Evolutionary conservation across 192 early-diverging fungal genomes (phyloP).

Genomic region (Coemansia javaensis): DNA sequence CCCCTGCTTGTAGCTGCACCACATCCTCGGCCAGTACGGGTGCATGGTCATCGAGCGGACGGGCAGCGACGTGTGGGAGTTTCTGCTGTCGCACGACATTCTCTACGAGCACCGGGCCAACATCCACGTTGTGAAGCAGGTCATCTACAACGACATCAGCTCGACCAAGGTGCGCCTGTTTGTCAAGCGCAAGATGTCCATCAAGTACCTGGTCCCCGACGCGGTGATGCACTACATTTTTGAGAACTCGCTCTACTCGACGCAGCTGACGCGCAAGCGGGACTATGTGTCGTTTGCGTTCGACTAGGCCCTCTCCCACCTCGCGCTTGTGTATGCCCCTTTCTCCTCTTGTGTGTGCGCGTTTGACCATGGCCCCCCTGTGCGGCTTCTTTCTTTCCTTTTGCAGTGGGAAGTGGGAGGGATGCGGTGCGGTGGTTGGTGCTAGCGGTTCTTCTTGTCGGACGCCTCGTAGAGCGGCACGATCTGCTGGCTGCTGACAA

Average conservation of each 20-base stretch:
- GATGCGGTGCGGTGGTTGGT: no score
- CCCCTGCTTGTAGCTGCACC: conserved; percentile 61
- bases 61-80: conserved; percentile 89
- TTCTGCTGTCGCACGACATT: conserved; percentile 85
- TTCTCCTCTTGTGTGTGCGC: no score
- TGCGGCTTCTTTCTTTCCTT: no score
- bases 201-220: conserved; percentile 91
- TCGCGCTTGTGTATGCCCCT: no score
- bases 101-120: conserved; percentile 85
- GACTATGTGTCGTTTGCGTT: conserved; percentile 52
- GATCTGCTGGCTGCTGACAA: conserved; percentile 30
- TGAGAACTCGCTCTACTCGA: conserved; percentile 68
- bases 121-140: conserved; percentile 90
- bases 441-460: no score
- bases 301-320: no score
- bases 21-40: conserved; percentile 86
- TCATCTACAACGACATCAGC: conserved; percentile 96
- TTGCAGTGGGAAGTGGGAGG: no score
- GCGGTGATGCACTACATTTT: conserved; percentile 88
- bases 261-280: conserved; percentile 50
- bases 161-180: conserved; percentile 95
- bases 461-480: conserved; percentile 31
- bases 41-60: conserved; percentile 95
- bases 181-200: conserved; percentile 88
- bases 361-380: no score